Evolutionary conservation across 106 monocot genomes (phyloP), one percentile per base, ranked within the genome.

Genomic region (Acorus gramineus): DNA sequence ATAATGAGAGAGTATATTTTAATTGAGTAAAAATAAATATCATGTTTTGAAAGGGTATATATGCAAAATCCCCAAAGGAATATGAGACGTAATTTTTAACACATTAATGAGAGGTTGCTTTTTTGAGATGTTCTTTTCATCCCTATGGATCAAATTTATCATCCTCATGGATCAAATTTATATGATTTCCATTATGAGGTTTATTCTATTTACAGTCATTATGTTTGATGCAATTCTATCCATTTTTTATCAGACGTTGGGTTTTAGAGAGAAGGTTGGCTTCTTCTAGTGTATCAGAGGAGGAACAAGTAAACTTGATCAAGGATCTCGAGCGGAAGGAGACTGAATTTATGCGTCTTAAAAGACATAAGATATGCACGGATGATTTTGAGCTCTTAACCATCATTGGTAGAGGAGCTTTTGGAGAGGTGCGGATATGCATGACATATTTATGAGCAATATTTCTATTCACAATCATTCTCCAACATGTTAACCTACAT

Each of bases 281-380:
- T 62, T 81, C 82, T 55, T 91, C 85, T 9, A 79, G 82, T 67
- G 96, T 91, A 63, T 77, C 96, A 6, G 69, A 76, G 61, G 96
- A 96, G 64, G 91, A 96, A 28, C 87, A 96, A 68, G 79, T 96
- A 57, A 81, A 81, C 72, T 67, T 87, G 69, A 72, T 96, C 9
- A 96, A 96, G 77, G 96, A 96, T 77, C 72, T 96, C 55, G 96
- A 96, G 74, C 75, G 87, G 13, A 96, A 96, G 76, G 96, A 96
- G 68, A 96, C 96, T 47, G 91, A 96, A 59, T 96, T 79, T 70
- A 96, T 96, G 85, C 82, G 96, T 59, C 85, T 96, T 45, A 96
- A 91, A 62, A 87, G 96, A 63, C 90, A 96, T 58, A 96, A 96
- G 72, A 96, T 96, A 42, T 96, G 96, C 61, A 90, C 83, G 14